phyloP scores from a whole-genome alignment of 345 rosid species.

The Odontarrhena argentea region DNA sequence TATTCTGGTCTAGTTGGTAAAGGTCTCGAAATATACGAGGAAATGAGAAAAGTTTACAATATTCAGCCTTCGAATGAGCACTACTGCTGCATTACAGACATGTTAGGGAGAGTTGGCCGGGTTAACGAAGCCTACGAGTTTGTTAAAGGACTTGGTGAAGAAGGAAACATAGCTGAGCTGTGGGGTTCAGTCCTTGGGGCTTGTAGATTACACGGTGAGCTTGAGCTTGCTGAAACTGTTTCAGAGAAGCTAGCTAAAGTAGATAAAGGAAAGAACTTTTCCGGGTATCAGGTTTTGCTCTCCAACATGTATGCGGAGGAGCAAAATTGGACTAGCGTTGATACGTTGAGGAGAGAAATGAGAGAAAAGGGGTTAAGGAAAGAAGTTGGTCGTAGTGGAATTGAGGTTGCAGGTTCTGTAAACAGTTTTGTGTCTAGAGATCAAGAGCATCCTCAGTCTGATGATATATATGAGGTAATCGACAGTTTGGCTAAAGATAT shows the following conservation, averaged over 20 bases:
- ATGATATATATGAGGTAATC: conserved; percentile 58
- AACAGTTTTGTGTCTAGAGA: conserved; percentile 67
- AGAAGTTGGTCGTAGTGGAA: conserved; percentile 80
- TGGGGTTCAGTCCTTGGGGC: conserved; percentile 90
- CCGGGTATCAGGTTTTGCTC: conserved; percentile 82
- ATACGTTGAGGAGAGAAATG: conserved; percentile 73
- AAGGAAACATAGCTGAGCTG: conserved; percentile 64
- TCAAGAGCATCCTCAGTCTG: conserved; percentile 55
- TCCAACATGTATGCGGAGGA: conserved; percentile 87
- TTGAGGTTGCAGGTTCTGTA: conserved; percentile 58
- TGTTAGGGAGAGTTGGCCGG: conserved; percentile 86
- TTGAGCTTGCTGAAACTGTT: conserved; percentile 66
- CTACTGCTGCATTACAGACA: conserved; percentile 78
- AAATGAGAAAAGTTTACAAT: conserved; percentile 61
- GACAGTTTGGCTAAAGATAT: conserved; percentile 54
- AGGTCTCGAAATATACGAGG: conserved; percentile 69
- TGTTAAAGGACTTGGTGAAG: conserved; percentile 65
- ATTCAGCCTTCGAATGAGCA: conserved; percentile 69
- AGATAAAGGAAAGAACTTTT: conserved; percentile 43
- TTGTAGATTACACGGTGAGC: conserved; percentile 68
- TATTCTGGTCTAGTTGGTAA: conserved; percentile 75
- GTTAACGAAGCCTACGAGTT: conserved; percentile 81
- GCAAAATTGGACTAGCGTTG: conserved; percentile 69
- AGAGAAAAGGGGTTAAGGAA: conserved; percentile 69
- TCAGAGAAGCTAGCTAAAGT: conserved; percentile 56